Percentiles rank a stretch among this genome's conserved stretches.
Conservation (phyloP, 2,329 filamentous ascomycete species). For the Colletotrichum higginsianum region DNA sequence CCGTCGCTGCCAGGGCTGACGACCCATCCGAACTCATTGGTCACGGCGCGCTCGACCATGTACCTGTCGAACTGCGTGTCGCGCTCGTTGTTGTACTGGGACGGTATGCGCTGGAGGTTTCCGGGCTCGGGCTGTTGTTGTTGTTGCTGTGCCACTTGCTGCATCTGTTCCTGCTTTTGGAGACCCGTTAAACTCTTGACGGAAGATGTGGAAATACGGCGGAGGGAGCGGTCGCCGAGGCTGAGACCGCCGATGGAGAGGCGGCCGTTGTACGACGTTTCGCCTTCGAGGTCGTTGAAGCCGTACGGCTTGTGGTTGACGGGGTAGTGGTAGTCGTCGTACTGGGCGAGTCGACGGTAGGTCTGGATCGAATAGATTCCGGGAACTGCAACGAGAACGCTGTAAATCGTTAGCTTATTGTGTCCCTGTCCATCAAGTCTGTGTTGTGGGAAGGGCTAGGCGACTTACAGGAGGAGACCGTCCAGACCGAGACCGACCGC, state of each 20-base stretch:
- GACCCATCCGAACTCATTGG: constrained; percentile 53
- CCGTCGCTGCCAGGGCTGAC: constrained; percentile 28
- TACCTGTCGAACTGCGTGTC: constrained; percentile 49
- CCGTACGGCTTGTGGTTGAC: constrained; percentile 65
- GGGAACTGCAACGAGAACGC: constrained; percentile 60
- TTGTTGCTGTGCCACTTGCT: constrained; percentile 9
- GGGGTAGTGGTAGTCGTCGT: constrained; percentile 66
- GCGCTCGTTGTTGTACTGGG: constrained; percentile 48
- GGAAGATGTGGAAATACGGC: constrained; percentile 39
- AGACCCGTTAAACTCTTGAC: constrained; percentile 23
- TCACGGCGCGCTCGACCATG: constrained; percentile 52
- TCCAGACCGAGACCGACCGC: constrained; percentile 65
- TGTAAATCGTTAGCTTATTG: constrained; percentile 42
- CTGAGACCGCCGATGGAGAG: constrained; percentile 41
- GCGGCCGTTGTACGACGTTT: constrained; percentile 29
- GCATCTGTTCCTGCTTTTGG: constrained; percentile 11
- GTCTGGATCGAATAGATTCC: constrained; percentile 62
- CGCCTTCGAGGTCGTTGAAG: constrained; percentile 52
- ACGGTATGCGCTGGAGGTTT: constrained; percentile 16
- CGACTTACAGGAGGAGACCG: constrained; percentile 62
- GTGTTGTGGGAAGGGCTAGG: background rate
- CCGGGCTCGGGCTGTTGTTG: constrained; percentile 18
- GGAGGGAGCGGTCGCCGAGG: constrained; percentile 39
- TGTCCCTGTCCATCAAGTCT: no score
- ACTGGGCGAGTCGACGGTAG: constrained; percentile 63